phyloP scores from a whole-genome alignment of 192 early-diverging fungal species.

The Diversispora epigaea region DNA sequence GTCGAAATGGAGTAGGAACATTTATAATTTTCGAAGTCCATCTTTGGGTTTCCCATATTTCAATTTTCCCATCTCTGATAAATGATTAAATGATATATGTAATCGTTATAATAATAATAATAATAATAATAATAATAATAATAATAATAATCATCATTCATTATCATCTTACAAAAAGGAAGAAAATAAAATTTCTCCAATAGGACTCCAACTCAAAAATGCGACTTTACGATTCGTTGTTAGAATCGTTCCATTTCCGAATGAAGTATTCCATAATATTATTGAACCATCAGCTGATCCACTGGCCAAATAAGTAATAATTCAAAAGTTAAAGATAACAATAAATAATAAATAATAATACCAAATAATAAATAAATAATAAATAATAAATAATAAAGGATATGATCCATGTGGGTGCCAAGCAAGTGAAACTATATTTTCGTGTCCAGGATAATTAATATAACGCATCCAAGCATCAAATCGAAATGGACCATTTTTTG shows the following conservation, averaged over 20 bases:
- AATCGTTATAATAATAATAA: too few relatives aligned
- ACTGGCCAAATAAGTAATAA: slow-evolving; percentile 22
- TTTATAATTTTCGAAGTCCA: slow-evolving; percentile 27
- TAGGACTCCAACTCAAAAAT: slow-evolving; percentile 22
- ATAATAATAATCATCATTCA: too few relatives aligned
- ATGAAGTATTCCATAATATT: slow-evolving; percentile 27
- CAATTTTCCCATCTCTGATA: slow-evolving; percentile 12
- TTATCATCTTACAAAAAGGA: slow-evolving; percentile 13
- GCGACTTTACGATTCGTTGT: not conserved
- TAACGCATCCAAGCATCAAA: slow-evolving; percentile 29
- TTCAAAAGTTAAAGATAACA: not conserved
- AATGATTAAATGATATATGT: not conserved
- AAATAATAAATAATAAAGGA: not conserved
- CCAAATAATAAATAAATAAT: not conserved
- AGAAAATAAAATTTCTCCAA: slow-evolving; percentile 25
- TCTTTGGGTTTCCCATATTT: slow-evolving; percentile 26
- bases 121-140: not conserved
- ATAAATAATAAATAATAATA: not conserved
- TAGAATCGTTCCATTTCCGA: slow-evolving; percentile 3
- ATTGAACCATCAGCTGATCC: slow-evolving; percentile 30
- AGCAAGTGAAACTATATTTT: slow-evolving; percentile 28
- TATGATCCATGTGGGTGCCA: slow-evolving; percentile 34
- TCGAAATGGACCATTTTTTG: not conserved
- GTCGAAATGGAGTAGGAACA: not conserved
- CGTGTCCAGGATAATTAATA: slow-evolving; percentile 29